Conservation (phyloP, 305 asterid genomes). For the Fraxinus ornus region DNA sequence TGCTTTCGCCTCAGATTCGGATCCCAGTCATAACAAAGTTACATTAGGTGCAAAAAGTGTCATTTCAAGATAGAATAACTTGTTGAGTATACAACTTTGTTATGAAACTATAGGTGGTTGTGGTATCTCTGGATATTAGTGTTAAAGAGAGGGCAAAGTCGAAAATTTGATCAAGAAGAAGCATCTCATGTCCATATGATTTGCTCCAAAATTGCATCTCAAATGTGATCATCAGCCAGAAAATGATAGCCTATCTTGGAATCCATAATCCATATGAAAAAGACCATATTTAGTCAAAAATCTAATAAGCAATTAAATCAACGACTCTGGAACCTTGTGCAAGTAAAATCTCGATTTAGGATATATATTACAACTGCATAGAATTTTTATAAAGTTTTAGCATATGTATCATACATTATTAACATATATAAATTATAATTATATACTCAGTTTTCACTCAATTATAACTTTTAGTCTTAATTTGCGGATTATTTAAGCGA, state of each 20-base stretch:
- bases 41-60: not conserved
- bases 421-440: not conserved
- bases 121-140: not conserved
- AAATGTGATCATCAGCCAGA: not conserved
- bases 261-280: not conserved
- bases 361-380: not conserved
- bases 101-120: not conserved
- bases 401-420: not conserved
- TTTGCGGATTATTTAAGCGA: not conserved
- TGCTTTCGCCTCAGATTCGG: too few species aligned
- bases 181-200: not conserved
- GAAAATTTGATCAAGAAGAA: not conserved
- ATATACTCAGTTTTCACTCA: not conserved
- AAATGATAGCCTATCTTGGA: not conserved
- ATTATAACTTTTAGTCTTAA: not conserved
- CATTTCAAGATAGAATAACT: not conserved
- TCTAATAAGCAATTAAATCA: not conserved
- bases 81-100: not conserved
- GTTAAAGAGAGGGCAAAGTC: not conserved
- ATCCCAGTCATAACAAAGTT: too few species aligned
- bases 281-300: not conserved
- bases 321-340: not conserved
- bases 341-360: not conserved
- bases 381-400: not conserved
- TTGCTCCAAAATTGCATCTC: not conserved